Percentiles rank a stretch among this genome's conserved stretches.
phyloP scores from a whole-genome alignment of 495 filamentous ascomycete genomes.

The Patellaria atrata region DNA sequence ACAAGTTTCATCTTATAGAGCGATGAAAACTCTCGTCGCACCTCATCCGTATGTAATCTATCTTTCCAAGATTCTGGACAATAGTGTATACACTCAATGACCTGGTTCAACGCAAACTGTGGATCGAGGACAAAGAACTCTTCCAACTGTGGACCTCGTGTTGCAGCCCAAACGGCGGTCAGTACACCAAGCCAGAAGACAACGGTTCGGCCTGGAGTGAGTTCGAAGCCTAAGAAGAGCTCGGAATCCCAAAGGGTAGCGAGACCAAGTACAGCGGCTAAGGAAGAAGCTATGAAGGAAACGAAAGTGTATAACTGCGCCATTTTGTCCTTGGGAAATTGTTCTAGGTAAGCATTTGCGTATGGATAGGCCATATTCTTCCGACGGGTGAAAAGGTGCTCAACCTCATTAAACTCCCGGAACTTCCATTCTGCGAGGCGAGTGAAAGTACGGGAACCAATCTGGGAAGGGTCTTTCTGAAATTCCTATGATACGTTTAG shows the following conservation, averaged over 20 bases:
- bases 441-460: constrained; percentile 76
- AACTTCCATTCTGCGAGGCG: constrained; percentile 96
- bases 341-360: constrained; percentile 81
- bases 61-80: constrained; percentile 76
- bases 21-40: constrained; percentile 65
- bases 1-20: constrained; percentile 80
- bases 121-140: constrained; percentile 87
- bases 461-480: constrained; percentile 75
- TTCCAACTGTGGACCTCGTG: constrained; percentile 65
- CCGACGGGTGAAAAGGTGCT: constrained; percentile 77
- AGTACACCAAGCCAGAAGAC: constrained; percentile 57
- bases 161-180: constrained; percentile 58
- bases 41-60: constrained; percentile 77
- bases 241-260: constrained; percentile 77
- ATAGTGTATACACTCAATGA: constrained; percentile 87
- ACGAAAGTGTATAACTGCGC: constrained; percentile 69
- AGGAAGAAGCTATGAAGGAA: constrained; percentile 71
- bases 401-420: constrained; percentile 92
- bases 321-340: constrained; percentile 91
- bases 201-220: constrained; percentile 69
- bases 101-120: constrained; percentile 69
- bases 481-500: constrained; percentile 45
- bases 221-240: constrained; percentile 79
- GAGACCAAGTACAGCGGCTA: constrained; percentile 68
- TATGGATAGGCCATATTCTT: constrained; percentile 91